Base-by-base conservation (phyloP, 1,284 basidiomycete species). In the Vanrija pseudolonga region DNA sequence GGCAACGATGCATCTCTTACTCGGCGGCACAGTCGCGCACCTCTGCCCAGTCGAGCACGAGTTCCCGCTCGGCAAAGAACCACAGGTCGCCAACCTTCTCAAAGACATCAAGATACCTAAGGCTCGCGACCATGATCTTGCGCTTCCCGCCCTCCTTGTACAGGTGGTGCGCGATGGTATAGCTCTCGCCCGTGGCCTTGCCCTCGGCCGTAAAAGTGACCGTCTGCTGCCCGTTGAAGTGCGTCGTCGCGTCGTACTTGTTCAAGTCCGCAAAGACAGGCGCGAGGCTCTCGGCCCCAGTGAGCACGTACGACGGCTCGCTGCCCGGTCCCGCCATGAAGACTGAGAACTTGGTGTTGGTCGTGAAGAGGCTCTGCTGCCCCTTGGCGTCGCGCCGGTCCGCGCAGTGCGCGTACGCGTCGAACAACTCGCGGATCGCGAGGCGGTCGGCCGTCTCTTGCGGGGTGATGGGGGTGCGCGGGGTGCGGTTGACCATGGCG, bases 71-170 rank as follows among this genome's bases (percentile, higher is more conserved):
- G 6, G 24, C 26, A 14, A 45, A 45, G 17, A 18, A 32, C 44
- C 44, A 45, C 44, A 45, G 15, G 3, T 18, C 44, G n/a, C 20
- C 44, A 6, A 26, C 23, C n/a, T 45, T 45, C 17, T 14, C 44
- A 19, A 26, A 45, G 2, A 19, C 22, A n/a, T 45, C 44, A 14
- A n/a, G 44, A 26, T 45, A 32, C n/a, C 44, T 26, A 6, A 45
- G n/a, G n/a, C 44, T 45, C 24, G 44, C 44, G 44, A 45, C 26
- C 44, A 45, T 45, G 17, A 45, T 45, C 44, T 45, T 45, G 2
- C 44, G 22, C n/a, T 1, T 12, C 5, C 42, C 42, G 19, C 23
- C 11, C 7, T 32, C 44, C 1, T 4, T 4, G 26, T 32, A 45
- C 8, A 45, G 26, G n/a, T 45, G 44, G 26, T 45, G 44, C 8